phyloP scores from a whole-genome alignment of 2,329 filamentous ascomycete genomes.

The Xylaria sp. region DNA sequence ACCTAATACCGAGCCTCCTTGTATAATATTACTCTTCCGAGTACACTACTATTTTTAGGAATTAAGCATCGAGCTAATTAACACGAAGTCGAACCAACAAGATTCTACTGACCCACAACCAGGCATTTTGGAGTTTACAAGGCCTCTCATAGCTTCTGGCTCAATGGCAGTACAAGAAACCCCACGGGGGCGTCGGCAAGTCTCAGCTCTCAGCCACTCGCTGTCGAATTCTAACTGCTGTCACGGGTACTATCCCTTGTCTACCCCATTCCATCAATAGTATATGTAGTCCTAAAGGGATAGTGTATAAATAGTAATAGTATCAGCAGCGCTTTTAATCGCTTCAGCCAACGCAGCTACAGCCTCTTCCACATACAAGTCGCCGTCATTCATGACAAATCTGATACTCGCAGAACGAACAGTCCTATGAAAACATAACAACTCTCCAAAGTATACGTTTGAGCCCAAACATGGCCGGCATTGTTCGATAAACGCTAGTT shows the following conservation, averaged over 20 bases:
- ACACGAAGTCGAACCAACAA: not conserved
- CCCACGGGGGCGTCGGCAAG: not conserved
- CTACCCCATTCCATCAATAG: too few relatives aligned
- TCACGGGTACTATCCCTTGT: too few relatives aligned
- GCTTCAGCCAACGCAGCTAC: too few relatives aligned
- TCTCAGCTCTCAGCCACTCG: slow-evolving; percentile 31
- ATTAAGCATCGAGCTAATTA: not conserved
- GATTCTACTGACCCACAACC: not conserved
- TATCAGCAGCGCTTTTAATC: too few relatives aligned
- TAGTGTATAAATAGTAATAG: not conserved
- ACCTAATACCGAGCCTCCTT: not conserved
- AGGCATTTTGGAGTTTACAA: not conserved
- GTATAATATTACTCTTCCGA: not conserved
- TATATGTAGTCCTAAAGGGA: not conserved
- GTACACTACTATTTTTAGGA: slow-evolving; percentile 24
- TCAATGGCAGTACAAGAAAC: not conserved
- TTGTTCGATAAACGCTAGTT: not conserved
- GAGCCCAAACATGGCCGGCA: not conserved
- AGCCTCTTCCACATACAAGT: not conserved
- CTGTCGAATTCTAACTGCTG: not conserved
- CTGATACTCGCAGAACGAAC: not conserved
- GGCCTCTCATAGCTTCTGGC: not conserved
- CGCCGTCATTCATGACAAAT: not conserved
- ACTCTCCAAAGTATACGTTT: not conserved
- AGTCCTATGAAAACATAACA: not conserved